These are phyloP conservation scores for Acacia concinna DNA, from an alignment of 331 rosid species.

Conservation along the genomic window DNA sequence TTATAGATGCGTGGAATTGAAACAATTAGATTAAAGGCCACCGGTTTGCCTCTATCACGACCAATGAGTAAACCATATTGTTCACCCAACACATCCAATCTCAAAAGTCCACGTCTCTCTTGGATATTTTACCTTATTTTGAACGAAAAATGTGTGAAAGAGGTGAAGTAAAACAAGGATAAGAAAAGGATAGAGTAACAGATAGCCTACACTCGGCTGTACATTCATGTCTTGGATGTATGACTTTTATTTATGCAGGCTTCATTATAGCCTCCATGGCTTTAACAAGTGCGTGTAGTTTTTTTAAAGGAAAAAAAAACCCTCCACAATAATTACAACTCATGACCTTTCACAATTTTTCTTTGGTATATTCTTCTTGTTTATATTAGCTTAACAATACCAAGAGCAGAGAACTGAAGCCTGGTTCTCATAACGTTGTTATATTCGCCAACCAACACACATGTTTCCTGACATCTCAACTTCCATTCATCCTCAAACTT, in stretches of 20 bases:
- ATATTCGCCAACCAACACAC: not conserved
- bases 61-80: slow-evolving; percentile 40
- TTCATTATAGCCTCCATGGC: slow-evolving; percentile 13
- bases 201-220: not conserved
- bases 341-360: slow-evolving; percentile 15
- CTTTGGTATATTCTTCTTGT: slow-evolving; percentile 12
- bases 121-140: not conserved
- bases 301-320: not conserved
- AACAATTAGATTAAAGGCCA: slow-evolving; percentile 26
- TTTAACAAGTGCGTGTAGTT: slow-evolving; percentile 10
- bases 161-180: not conserved
- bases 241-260: not conserved
- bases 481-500: not conserved
- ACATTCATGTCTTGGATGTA: not conserved
- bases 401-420: not conserved
- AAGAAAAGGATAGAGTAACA: slow-evolving; percentile 1
- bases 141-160: slow-evolving; percentile 1
- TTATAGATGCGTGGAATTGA: slow-evolving; percentile 41
- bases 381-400: slow-evolving; percentile 8
- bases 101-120: slow-evolving; percentile 9
- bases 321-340: slow-evolving; percentile 27
- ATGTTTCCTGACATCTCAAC: not conserved
- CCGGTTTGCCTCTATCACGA: slow-evolving; percentile 9
- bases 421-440: not conserved
- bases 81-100: slow-evolving; percentile 49